phyloP scores from a whole-genome alignment of 805 yeast genomes.

The Sugiyamaella chiloensis region DNA sequence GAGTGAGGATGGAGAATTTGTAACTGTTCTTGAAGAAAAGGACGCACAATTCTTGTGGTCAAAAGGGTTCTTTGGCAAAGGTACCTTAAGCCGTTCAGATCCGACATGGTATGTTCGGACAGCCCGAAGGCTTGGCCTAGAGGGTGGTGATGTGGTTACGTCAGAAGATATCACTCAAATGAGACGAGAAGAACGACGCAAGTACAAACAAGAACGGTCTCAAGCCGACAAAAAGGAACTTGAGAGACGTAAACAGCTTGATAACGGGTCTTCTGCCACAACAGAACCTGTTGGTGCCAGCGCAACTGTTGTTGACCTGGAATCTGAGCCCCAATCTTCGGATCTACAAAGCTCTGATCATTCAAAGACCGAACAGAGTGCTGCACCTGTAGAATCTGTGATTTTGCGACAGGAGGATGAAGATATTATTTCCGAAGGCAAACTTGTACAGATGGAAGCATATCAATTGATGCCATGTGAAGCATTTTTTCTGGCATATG shows the following conservation, averaged over 20 bases:
- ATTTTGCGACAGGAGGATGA: constrained; percentile 39
- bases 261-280: constrained; percentile 29
- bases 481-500: constrained; percentile 63
- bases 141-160: constrained; percentile 34
- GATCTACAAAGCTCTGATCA: constrained; percentile 28
- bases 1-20: constrained; percentile 22
- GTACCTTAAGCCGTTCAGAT: constrained; percentile 82
- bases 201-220: constrained; percentile 68
- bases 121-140: constrained; percentile 49
- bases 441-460: constrained; percentile 34
- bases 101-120: constrained; percentile 86
- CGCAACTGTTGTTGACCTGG: background rate
- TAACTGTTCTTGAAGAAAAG: constrained; percentile 34
- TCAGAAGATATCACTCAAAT: constrained; percentile 75
- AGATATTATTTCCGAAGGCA: constrained; percentile 30
- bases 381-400: background rate
- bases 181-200: constrained; percentile 67
- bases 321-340: background rate
- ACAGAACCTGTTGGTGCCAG: constrained; percentile 20
- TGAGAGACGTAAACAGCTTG: constrained; percentile 39
- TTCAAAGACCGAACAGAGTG: background rate
- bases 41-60: constrained; percentile 68
- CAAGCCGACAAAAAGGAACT: constrained; percentile 51
- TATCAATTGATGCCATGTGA: constrained; percentile 77
- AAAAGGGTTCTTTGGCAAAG: constrained; percentile 92